phyloP scores from a whole-genome alignment of 2,329 filamentous ascomycete species.

The Sodiomyces alkalinus region DNA sequence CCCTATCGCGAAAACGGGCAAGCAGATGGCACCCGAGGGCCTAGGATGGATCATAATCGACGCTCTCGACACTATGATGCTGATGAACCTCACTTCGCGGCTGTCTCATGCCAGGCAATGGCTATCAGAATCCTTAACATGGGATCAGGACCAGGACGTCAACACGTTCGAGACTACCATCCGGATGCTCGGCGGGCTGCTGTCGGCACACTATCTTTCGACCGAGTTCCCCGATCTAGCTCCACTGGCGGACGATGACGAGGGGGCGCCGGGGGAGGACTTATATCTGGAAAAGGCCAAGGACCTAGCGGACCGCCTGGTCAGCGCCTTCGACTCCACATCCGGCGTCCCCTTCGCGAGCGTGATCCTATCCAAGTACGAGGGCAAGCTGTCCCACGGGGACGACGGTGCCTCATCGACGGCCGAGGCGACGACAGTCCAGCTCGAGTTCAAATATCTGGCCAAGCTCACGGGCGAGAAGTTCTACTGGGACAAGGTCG shows the following conservation, averaged over 20 bases:
- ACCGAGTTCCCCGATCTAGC: constrained; percentile 69
- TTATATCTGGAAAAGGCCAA: constrained; percentile 92
- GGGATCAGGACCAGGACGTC: constrained; percentile 87
- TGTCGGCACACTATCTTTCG: constrained; percentile 92
- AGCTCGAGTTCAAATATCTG: constrained; percentile 95
- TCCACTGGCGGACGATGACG: constrained; percentile 54
- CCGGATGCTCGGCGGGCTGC: constrained; percentile 83
- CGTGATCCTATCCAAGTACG: constrained; percentile 65
- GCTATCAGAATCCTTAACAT: constrained; percentile 67
- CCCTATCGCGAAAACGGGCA: constrained; percentile 63
- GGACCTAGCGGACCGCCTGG: constrained; percentile 74
- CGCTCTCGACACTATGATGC: constrained; percentile 86
- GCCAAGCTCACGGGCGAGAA: constrained; percentile 87
- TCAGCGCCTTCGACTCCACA: constrained; percentile 74
- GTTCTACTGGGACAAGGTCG: constrained; percentile 81
- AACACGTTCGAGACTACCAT: constrained; percentile 98
- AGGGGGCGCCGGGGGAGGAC: constrained; percentile 65
- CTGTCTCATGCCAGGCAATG: constrained; percentile 76
- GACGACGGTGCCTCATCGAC: constrained; percentile 85
- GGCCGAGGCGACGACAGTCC: constrained; percentile 79
- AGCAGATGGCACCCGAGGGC: constrained; percentile 74
- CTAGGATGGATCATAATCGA: constrained; percentile 98
- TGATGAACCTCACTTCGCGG: constrained; percentile 90
- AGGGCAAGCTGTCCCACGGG: constrained; percentile 67
- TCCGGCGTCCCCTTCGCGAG: constrained; percentile 85